A percentile compares a stretch with the other conserved stretches of the same genome.
Evolutionary conservation across 805 yeast species (phyloP).

Genomic region (Sungouiella thailandica): DNA sequence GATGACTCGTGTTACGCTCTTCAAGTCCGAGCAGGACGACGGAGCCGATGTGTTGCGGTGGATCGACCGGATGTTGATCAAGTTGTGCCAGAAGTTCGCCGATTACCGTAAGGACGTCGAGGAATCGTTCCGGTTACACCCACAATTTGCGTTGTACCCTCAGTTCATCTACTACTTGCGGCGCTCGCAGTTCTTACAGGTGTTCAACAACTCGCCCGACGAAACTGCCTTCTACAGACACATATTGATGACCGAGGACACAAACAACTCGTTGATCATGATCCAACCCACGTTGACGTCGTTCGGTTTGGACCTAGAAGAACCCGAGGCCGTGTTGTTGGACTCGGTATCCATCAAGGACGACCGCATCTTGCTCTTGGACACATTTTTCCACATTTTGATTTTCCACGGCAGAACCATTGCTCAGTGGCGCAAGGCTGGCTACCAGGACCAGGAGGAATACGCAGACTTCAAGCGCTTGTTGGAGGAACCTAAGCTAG

Average conservation of each 20-base stretch:
- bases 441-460: conserved; percentile 88
- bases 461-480: conserved; percentile 83
- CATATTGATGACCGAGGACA: conserved; percentile 84
- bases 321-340: conserved; percentile 86
- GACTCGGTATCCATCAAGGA: conserved; percentile 92
- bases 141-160: conserved; percentile 83
- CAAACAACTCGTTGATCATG: conserved; percentile 90
- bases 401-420: conserved; percentile 93
- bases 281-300: conserved; percentile 95
- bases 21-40: conserved; percentile 73
- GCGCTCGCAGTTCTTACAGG: conserved; percentile 92
- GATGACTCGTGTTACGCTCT: conserved; percentile 86
- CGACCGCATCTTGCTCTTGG: conserved; percentile 80
- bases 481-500: conserved; percentile 83
- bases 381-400: conserved; percentile 93
- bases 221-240: conserved; percentile 98
- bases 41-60: conserved; percentile 91
- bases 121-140: conserved; percentile 73
- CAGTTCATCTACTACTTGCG: conserved; percentile 94
- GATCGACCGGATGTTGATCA: conserved; percentile 89
- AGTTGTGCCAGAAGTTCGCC: conserved; percentile 88
- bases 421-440: conserved; percentile 94
- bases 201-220: conserved; percentile 97
- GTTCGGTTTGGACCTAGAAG: conserved; percentile 61
- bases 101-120: conserved; percentile 88